A percentile compares a stretch with the other conserved stretches of the same genome.
Evolutionary conservation across 768 basidiomycete species (phyloP).

Genomic region (Rhodotorula taiwanensis): DNA sequence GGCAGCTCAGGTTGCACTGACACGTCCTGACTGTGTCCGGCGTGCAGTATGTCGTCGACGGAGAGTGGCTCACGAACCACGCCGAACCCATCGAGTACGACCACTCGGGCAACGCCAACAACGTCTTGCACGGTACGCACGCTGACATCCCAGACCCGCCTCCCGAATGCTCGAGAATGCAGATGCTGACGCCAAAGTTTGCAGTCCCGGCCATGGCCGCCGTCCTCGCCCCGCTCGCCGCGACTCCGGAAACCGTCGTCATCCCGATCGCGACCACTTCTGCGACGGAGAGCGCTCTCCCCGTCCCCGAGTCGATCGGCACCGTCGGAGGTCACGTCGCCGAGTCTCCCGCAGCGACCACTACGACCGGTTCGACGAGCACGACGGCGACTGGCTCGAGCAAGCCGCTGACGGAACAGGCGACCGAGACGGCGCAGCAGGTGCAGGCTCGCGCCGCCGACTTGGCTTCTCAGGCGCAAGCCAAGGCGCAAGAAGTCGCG

Average conservation of each 20-base stretch:
- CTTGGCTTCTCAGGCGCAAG: not conserved
- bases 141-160: no score
- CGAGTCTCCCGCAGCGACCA: not conserved
- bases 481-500: not conserved
- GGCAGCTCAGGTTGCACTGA: not conserved
- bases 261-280: no score
- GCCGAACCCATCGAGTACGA: slow-evolving; percentile 60
- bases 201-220: slow-evolving; percentile 11
- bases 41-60: slow-evolving; percentile 62
- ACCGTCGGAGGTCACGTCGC: slow-evolving; percentile 24
- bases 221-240: not conserved
- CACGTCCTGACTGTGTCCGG: not conserved
- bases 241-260: no score
- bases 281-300: slow-evolving; percentile 8
- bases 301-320: slow-evolving; percentile 19
- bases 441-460: not conserved
- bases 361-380: not conserved
- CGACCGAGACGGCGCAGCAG: not conserved
- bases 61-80: slow-evolving; percentile 55
- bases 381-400: not conserved
- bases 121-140: slow-evolving; percentile 47
- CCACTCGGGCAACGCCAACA: slow-evolving; percentile 61
- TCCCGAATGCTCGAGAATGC: no score
- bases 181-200: no score
- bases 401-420: not conserved